Evolutionary conservation across 1,284 basidiomycete genomes (phyloP), one percentile per base, ranked within the genome.

Genomic region (Cryptococcus sp.): DNA sequence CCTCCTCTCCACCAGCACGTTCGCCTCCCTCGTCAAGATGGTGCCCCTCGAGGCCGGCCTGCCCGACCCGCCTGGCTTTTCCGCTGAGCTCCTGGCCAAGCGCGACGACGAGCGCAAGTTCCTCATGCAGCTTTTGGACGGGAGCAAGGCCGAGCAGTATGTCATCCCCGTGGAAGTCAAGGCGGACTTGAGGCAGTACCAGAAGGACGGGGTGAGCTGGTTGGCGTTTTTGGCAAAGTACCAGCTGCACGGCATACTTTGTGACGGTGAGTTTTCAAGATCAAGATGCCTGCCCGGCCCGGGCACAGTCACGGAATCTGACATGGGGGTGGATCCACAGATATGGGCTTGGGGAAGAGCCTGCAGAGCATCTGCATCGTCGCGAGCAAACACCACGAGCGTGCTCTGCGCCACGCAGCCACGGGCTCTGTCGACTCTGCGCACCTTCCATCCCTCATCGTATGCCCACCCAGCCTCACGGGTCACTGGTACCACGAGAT

Each of bases 401-500:
- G 95, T 11, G 81, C 83, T 7, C 81, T 88, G 70, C 84, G 82
- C 62, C 81, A 86, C 76, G 81, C 85, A 67, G 80, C 83, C 59
- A 88, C 86, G 4, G 77, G 84, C 44, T 85, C 87, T 0, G 83
- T 88, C 0, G 91, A 96, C 71, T 80, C 87, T 12, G 83, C 89
- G 23, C 93, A 91, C 70, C 80, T 98, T 35, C 94, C 96, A 1
- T 97, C 94, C 4, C 82, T 99, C 45, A 94, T 99, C 62, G 81
- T 98, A 55, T 99, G 96, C 70, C 96, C 96, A 0, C 94, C 96
- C 2, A 99, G 96, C 1, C 84, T 99, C 59, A 90, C 91, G 0
- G 95, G 96, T 6, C 96, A 99, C 71, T 99, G 96, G 96, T 91
- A 91, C 73, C 95, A 98, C 77, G 96, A 99, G 78, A 89, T 98